Percentiles rank a stretch among this genome's conserved stretches.
Conservation (phyloP, 495 filamentous ascomycete species). For the Chaetomium tenue region DNA sequence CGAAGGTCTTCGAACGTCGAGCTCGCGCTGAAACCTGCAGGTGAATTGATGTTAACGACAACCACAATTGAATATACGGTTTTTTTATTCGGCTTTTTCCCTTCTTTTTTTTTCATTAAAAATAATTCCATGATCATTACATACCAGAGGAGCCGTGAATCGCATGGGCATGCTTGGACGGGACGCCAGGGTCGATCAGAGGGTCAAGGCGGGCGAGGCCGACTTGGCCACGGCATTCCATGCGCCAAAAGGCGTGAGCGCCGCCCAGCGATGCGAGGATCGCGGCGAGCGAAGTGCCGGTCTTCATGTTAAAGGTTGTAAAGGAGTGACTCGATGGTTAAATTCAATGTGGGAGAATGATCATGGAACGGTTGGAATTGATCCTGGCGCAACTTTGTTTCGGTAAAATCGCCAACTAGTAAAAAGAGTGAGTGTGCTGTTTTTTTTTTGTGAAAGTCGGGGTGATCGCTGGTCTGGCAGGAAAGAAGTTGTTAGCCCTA, state of each 20-base stretch:
- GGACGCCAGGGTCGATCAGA: slow-evolving; percentile 56
- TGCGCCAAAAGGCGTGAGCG: slow-evolving; percentile 78
- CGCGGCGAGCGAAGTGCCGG: slow-evolving; percentile 27
- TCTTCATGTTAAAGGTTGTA: slow-evolving; percentile 32
- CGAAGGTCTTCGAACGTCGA: slow-evolving; percentile 52
- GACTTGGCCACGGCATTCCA: slow-evolving; percentile 69
- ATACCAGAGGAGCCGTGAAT: slow-evolving; percentile 66
- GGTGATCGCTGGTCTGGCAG: not conserved
- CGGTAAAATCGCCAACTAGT: slow-evolving; percentile 3
- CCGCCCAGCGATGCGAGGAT: slow-evolving; percentile 34
- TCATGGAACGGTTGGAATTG: not conserved
- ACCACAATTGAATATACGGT: too few species aligned
- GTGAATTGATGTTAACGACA: slow-evolving; percentile 7
- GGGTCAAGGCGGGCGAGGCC: slow-evolving; percentile 72
- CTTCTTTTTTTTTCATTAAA: too few species aligned
- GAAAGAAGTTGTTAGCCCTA: slow-evolving; percentile 3
- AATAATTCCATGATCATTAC: slow-evolving; percentile 17
- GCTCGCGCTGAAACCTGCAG: slow-evolving; percentile 48
- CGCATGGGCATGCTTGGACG: slow-evolving; percentile 69
- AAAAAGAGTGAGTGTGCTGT: slow-evolving; percentile 8
- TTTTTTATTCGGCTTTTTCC: not conserved
- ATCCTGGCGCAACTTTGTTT: not conserved
- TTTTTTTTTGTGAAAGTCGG: not conserved
- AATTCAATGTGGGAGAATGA: slow-evolving; percentile 1
- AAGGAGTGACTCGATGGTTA: slow-evolving; percentile 24